Evolutionary conservation across 2,329 filamentous ascomycete genomes (phyloP), one percentile per base, ranked within the genome.

Genomic region (Curvularia lunata): DNA sequence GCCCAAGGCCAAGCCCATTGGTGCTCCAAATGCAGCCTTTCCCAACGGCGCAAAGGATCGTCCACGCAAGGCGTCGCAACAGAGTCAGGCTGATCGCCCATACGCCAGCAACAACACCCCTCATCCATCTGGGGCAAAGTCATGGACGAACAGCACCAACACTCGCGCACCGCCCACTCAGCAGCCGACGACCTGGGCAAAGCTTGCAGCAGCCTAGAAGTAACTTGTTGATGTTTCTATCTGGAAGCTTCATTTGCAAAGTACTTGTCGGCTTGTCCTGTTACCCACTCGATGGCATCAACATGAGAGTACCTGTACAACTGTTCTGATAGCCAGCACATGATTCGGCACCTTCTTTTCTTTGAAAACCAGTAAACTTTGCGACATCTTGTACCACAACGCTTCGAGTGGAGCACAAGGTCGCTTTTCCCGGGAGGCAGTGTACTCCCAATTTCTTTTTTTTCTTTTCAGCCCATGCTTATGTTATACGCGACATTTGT

Each of bases 31-130:
- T 53, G 67, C 61, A 12, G 53, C 65, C 21, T 50, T 68, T 46
- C 54, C 56, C n/a, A 56, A 49, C 16, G 54, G 55, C 48, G 50
- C 64, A 38, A 76, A 71, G 38, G 65, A 69, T 12, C 70, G 70
- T 23, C 53, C 67, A 21, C 69, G 72, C 25, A 76, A 76, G 55
- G 61, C 70, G 8, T 70, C 73, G 16, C 69, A 73, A 46, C 70
- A 72, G 53, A 58, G 63, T 38, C 68, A 72, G 55, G 62, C 62
- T 13, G 65, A 70, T 27, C 67, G 64, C n/a, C 61, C 69, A 7
- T 67, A 64, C 49, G 66, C 48, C 52, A 59, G 66, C 19, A 67
- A 63, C 53, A 67, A 48, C 52, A 54, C 66, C 21, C 47, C 68
- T 32, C 70, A 68, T 19, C 54, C 69, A n/a, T 67, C 72, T 47